These are phyloP conservation scores for Candida pseudoviswanathii DNA, from an alignment of 1,139 yeast genomes.

Conservation along the genomic window DNA sequence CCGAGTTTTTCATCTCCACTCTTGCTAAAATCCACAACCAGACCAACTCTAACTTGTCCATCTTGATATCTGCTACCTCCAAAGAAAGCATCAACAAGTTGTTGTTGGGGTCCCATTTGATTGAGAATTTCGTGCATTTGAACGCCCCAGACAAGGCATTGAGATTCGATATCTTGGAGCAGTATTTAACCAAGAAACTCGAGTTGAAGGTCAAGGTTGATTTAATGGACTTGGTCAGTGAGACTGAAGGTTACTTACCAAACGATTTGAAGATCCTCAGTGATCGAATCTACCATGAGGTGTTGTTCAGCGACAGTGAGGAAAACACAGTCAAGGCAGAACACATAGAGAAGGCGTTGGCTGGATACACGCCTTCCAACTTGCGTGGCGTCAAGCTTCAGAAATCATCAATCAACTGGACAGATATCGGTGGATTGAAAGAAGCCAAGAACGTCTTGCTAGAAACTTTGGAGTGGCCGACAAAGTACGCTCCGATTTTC, in stretches of 20 bases:
- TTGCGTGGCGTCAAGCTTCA: conserved; percentile 86
- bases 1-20: conserved; percentile 47
- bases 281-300: conserved; percentile 75
- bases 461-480: conserved; percentile 97
- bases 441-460: conserved; percentile 75
- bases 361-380: conserved; percentile 76
- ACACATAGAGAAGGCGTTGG: conserved; percentile 59
- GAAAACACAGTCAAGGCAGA: conserved; percentile 20
- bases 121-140: conserved; percentile 64
- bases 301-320: conserved; percentile 36
- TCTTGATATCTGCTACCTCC: conserved; percentile 61
- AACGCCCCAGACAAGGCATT: conserved; percentile 71
- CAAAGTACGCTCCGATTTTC: conserved; percentile 92
- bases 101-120: conserved; percentile 67
- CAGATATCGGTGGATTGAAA: conserved; percentile 83
- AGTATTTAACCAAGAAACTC: conserved; percentile 41
- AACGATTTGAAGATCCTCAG: conserved; percentile 73
- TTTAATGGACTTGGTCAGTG: conserved; percentile 69
- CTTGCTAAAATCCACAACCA: conserved; percentile 42
- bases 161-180: conserved; percentile 53
- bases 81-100: conserved; percentile 66
- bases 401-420: conserved; percentile 76
- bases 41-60: conserved; percentile 48
- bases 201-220: conserved; percentile 49
- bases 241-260: conserved; percentile 89